These are phyloP conservation scores for Astrothelium macrocarpum DNA, from an alignment of 495 filamentous ascomycete species.

Conservation along the genomic window DNA sequence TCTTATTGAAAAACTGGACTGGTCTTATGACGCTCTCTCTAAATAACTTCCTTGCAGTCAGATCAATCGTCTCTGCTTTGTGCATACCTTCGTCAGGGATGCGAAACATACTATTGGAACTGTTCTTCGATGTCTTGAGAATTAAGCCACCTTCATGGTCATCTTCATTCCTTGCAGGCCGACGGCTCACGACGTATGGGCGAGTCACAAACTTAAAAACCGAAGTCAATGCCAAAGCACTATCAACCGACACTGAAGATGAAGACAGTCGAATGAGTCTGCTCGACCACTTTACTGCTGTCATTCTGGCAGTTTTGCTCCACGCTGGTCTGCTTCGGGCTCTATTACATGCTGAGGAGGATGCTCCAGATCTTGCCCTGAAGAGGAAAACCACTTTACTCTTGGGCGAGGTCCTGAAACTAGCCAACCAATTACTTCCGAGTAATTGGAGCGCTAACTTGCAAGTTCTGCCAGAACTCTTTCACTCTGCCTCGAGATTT, in stretches of 20 bases:
- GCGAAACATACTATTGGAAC: constrained; percentile 60
- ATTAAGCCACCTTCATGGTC: constrained; percentile 97
- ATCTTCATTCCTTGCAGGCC: constrained; percentile 84
- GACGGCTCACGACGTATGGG: constrained; percentile 84
- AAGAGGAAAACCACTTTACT: constrained; percentile 84
- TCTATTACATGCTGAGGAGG: constrained; percentile 56
- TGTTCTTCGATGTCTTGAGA: constrained; percentile 81
- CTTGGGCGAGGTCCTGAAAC: constrained; percentile 79
- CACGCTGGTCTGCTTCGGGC: constrained; percentile 67
- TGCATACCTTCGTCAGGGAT: constrained; percentile 59
- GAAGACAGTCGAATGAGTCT: constrained; percentile 67
- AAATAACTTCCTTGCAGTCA: constrained; percentile 71
- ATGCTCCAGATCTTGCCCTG: constrained; percentile 61
- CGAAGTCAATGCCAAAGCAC: constrained; percentile 42
- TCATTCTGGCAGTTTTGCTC: constrained; percentile 78
- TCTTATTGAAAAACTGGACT: constrained; percentile 90
- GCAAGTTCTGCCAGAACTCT: constrained; percentile 75
- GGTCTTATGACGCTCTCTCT: constrained; percentile 76
- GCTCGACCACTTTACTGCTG: constrained; percentile 83
- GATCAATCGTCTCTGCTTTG: constrained; percentile 70
- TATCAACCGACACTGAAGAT: constrained; percentile 43
- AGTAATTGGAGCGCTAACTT: constrained; percentile 64
- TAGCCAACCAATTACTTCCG: constrained; percentile 78
- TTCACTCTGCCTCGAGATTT: constrained; percentile 64
- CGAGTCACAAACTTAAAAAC: constrained; percentile 80